These are phyloP conservation scores for Debaryomyces psychrophilus DNA, from an alignment of 1,139 yeast species.

Conservation along the genomic window DNA sequence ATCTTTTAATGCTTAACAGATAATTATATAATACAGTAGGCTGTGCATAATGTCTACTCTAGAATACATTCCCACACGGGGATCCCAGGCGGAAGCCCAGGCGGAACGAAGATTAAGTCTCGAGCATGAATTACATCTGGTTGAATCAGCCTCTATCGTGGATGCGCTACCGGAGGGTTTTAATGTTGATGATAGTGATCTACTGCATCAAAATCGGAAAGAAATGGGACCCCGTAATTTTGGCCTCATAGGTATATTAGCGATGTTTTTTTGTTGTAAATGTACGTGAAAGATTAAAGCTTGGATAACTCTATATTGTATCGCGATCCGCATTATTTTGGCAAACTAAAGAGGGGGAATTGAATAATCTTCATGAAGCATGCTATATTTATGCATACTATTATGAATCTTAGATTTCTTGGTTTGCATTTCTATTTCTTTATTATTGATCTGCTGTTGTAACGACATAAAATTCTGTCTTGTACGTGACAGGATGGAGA, in stretches of 20 bases:
- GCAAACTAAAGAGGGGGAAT: no score
- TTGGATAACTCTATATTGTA: no score
- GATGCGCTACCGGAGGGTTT: constrained; percentile 12
- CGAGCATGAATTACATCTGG: constrained; percentile 6
- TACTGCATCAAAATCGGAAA: background rate
- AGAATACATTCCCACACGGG: background rate
- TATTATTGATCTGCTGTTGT: no score
- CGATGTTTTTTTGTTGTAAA: background rate
- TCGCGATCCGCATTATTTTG: no score
- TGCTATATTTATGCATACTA: no score
- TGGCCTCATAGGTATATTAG: background rate
- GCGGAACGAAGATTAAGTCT: constrained; percentile 9
- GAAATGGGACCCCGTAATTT: background rate
- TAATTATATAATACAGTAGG: no score
- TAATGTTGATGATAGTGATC: constrained; percentile 7
- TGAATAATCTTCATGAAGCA: no score
- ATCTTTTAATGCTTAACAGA: no score
- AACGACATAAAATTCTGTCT: no score
- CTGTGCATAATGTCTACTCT: background rate
- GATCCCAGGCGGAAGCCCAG: background rate
- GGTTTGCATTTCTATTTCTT: no score
- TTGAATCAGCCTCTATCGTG: constrained; percentile 6
- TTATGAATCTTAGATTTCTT: no score
- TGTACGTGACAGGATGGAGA: no score
- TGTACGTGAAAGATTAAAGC: background rate